Evolutionary conservation across 192 early-diverging fungal genomes (phyloP).

Genomic region (Coemansia sp.): DNA sequence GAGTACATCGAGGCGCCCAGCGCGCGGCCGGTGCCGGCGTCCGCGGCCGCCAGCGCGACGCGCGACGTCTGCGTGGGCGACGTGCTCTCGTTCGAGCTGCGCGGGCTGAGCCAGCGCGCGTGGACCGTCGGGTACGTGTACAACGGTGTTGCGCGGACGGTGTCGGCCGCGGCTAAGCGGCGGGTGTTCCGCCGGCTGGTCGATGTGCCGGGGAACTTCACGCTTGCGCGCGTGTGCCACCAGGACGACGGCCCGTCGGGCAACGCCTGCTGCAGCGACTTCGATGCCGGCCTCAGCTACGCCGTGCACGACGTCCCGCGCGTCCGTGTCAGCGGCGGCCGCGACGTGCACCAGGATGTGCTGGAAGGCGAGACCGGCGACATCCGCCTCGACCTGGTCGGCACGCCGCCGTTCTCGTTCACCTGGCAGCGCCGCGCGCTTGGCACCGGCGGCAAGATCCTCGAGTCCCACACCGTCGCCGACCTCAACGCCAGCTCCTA

Average conservation of each 20-base stretch:
- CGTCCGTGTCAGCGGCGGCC: conserved; percentile 64
- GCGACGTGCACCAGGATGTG: conserved; percentile 68
- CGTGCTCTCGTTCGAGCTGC: conserved; percentile 63
- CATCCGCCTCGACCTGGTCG: conserved; percentile 62
- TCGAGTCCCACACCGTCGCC: conserved; percentile 61
- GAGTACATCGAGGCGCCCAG: conserved; percentile 55
- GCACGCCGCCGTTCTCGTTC: conserved; percentile 69
- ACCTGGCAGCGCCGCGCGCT: conserved; percentile 58
- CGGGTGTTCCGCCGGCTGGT: conserved; percentile 64
- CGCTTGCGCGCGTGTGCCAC: conserved; percentile 63
- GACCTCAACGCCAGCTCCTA: conserved; percentile 53
- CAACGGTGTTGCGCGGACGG: conserved; percentile 27
- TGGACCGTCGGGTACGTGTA: conserved; percentile 62
- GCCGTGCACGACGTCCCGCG: conserved; percentile 60
- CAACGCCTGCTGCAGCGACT: conserved; percentile 62
- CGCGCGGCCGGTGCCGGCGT: conserved; percentile 36
- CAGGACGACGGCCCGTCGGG: too few species aligned
- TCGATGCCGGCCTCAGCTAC: conserved; percentile 56
- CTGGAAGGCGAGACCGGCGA: conserved; percentile 58
- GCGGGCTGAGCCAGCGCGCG: conserved; percentile 58
- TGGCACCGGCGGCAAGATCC: conserved; percentile 17
- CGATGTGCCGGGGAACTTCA: conserved; percentile 59
- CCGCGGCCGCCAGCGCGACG: conserved; percentile 31
- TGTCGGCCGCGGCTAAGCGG: conserved; percentile 49
- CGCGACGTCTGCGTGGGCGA: conserved; percentile 66